A percentile compares a stretch with the other conserved stretches of the same genome.
Conservation (phyloP, 345 rosid species). For the Moricandia moricandioides region DNA sequence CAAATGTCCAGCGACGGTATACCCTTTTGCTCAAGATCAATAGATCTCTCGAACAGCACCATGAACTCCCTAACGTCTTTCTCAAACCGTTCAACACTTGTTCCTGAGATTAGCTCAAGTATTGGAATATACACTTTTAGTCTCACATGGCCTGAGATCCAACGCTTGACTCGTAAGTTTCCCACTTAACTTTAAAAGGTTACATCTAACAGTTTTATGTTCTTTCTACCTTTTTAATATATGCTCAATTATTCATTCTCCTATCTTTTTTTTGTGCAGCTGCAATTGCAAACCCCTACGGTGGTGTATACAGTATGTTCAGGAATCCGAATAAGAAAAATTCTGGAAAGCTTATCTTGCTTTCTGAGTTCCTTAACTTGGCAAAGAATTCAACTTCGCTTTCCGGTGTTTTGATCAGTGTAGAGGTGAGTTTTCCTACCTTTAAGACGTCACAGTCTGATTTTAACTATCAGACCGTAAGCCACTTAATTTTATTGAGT, state of each 20-base stretch:
- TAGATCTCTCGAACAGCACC: slow-evolving; percentile 51
- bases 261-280: slow-evolving; percentile 5
- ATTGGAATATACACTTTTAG: slow-evolving; percentile 55
- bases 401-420: slow-evolving; percentile 60
- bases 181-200: neutral
- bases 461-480: too few species aligned
- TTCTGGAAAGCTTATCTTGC: slow-evolving; percentile 44
- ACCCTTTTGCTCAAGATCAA: slow-evolving; percentile 56
- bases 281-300: slow-evolving; percentile 43
- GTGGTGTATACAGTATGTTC: neutral
- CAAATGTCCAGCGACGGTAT: slow-evolving; percentile 4
- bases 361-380: slow-evolving; percentile 60
- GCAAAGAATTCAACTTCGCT: slow-evolving; percentile 54
- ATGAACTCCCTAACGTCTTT: slow-evolving; percentile 29
- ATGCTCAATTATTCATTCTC: slow-evolving; percentile 4
- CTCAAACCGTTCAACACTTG: slow-evolving; percentile 17
- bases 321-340: slow-evolving; percentile 54
- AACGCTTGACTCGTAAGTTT: slow-evolving; percentile 54
- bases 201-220: neutral
- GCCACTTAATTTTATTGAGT: neutral
- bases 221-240: neutral
- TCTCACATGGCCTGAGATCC: slow-evolving; percentile 58
- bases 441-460: too few species aligned
- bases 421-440: slow-evolving; percentile 60
- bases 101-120: slow-evolving; percentile 40